A percentile compares a stretch with the other conserved stretches of the same genome.
Evolutionary conservation across 352 stramenopile species (phyloP).

Genomic region (Globisporangium polare): DNA sequence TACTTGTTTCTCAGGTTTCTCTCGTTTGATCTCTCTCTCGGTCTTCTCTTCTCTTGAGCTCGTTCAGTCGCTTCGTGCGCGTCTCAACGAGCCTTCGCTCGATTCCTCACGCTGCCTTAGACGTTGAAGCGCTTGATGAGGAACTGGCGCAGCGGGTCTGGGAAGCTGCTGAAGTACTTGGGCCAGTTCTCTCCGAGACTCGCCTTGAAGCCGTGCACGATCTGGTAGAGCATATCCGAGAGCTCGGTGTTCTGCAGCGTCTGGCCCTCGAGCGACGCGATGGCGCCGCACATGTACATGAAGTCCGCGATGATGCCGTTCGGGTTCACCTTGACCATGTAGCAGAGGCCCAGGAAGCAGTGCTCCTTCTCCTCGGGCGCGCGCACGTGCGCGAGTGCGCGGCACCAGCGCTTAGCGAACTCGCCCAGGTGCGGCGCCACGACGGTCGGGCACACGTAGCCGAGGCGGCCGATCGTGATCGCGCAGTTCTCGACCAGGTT

Average conservation of each 20-base stretch:
- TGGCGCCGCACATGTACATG: conserved; percentile 88
- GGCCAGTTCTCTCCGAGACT: conserved; percentile 85
- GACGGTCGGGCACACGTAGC: conserved; percentile 79
- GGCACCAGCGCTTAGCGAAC: conserved; percentile 88
- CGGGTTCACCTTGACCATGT: conserved; percentile 90
- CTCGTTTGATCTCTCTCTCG: neutral
- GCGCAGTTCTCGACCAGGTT: conserved; percentile 89
- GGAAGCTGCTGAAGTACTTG: conserved; percentile 84
- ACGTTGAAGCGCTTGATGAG: conserved; percentile 80
- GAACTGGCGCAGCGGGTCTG: conserved; percentile 75
- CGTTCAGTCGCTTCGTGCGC: neutral
- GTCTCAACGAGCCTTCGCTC: neutral
- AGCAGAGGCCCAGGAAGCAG: conserved; percentile 87
- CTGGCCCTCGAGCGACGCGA: conserved; percentile 82
- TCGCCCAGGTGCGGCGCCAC: conserved; percentile 80
- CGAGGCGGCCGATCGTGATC: conserved; percentile 87
- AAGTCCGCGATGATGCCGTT: conserved; percentile 85
- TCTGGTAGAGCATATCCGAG: conserved; percentile 85
- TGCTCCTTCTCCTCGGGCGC: conserved; percentile 87
- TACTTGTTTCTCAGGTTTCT: neutral
- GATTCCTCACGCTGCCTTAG: conserved; percentile 30
- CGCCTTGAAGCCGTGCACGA: conserved; percentile 87
- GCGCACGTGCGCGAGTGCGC: conserved; percentile 77
- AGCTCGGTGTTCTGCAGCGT: conserved; percentile 74
- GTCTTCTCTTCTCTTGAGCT: neutral